Base-by-base conservation (phyloP, 1,284 basidiomycete genomes). In the Ceratobasidium sp. region DNA sequence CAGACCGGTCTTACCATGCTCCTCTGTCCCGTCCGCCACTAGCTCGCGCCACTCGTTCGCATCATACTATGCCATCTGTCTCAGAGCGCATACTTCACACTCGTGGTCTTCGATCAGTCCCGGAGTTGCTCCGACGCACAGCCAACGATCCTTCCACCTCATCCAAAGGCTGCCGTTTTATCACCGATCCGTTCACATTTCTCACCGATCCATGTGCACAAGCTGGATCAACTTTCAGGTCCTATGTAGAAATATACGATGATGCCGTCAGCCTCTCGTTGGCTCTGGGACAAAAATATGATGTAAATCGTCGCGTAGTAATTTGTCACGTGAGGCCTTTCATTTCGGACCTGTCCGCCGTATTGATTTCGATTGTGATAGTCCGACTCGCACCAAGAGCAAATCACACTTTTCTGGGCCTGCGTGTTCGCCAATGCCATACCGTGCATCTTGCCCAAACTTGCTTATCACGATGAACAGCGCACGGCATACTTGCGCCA, bases 351-450 rank as follows among this genome's bases (percentile, higher is more conserved):
- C 13, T 15, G 48, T 50, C 48, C 48, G 20, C 48, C 48, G n/a
- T n/a, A n/a, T n/a, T n/a, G n/a, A n/a, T n/a, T n/a, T n/a, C n/a
- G n/a, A n/a, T n/a, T n/a, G n/a, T n/a, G n/a, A n/a, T 50, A 67
- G 65, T 28, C 65, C 12, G 65, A 67, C 10, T 67, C 65, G 46
- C 44, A 67, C 10, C 44, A 50, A 50, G 65, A 67, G 12, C 65
- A 67, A 67, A 67, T 67, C 20, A 67, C 40, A 9, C 13, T 67
- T 13, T 67, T 67, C 65, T 67, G 65, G 65, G 65, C 65, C 6
- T 67, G 65, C 23, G n/a, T 48, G 13, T 50, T 67, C 13, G 65
- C 42, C 6, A 46, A 50, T 33, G 65, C 65, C 13, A 67, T 67
- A 17, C 65, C 65, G 17, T 67, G 65, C 46, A 67, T 67, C 44